Conservation (phyloP, 495 filamentous ascomycete species). For the Penicillium chermesinum region DNA sequence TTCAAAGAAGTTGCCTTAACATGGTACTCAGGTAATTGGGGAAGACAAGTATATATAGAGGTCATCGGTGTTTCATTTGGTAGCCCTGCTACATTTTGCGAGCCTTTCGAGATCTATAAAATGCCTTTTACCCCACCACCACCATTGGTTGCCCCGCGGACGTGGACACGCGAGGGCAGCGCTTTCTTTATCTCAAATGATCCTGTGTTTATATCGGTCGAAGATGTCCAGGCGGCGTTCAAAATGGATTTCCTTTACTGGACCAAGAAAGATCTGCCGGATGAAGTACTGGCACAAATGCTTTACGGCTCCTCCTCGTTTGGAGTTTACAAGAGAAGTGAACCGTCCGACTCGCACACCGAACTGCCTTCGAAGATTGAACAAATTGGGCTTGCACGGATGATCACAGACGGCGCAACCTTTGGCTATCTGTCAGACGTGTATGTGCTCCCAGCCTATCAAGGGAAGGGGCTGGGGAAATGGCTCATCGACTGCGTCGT, state of each 20-base stretch:
- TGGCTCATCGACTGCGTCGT: slow-evolving; percentile 58
- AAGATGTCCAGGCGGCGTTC: slow-evolving; percentile 48
- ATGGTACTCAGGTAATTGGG: too few relatives aligned
- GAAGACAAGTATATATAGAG: too few relatives aligned
- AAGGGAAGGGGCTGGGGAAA: slow-evolving; percentile 54
- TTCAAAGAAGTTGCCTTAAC: too few relatives aligned
- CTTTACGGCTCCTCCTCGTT: slow-evolving; percentile 51
- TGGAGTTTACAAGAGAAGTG: slow-evolving; percentile 41
- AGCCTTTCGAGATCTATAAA: background rate
- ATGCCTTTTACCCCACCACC: slow-evolving; percentile 21
- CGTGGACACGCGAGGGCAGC: slow-evolving; percentile 17
- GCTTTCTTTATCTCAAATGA: slow-evolving; percentile 50
- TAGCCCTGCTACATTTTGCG: too few relatives aligned
- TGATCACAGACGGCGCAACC: slow-evolving; percentile 62
- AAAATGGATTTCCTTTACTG: slow-evolving; percentile 51
- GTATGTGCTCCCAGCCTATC: slow-evolving; percentile 56
- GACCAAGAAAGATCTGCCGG: slow-evolving; percentile 35
- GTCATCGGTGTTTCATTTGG: too few relatives aligned
- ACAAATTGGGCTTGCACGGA: slow-evolving; percentile 57
- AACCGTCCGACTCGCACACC: background rate
- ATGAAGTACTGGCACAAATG: slow-evolving; percentile 38
- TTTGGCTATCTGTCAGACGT: slow-evolving; percentile 69
- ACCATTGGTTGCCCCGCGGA: slow-evolving; percentile 11
- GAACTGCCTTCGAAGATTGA: slow-evolving; percentile 14
- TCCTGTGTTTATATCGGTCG: slow-evolving; percentile 42